Base-by-base conservation (phyloP, 768 basidiomycete species). In the Tricholoma terreum region DNA sequence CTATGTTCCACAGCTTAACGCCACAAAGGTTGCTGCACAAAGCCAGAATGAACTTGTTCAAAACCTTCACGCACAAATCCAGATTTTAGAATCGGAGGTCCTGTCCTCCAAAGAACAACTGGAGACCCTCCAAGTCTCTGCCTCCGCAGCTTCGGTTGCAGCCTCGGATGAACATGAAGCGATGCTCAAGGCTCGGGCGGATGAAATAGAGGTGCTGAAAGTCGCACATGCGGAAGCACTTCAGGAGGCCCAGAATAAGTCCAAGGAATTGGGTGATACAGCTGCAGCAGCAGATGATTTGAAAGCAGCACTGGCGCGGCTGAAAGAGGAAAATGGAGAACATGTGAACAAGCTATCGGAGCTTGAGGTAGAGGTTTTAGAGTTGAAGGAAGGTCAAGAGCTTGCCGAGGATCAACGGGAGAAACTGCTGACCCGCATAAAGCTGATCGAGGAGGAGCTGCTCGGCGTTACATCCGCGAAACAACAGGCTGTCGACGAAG, bases 281-380 rank as follows among this genome's bases (percentile, higher is more conserved):
- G 75, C 73, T 11, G 71, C 77, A 4, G 74, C 74, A 48, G 69
- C 67, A 1, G 75, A 77, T 21, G 64, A 68, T 6, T 76, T 90
- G 19, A 72, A 77, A 52, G 61, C 75, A 2, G 82, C 87, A 63
- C 58, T 90, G 11, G 69, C 67, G 4, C 73, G 71, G 31, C 74
- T 91, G 58, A 84, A 82, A 67, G 68, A 67, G 11, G 87, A 90
- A 70, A 86, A 84, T 64, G 89, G 88, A 64, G 90, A 91, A 57
- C 84, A 74, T 40, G 81, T 85, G 8, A 76, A 73, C 65, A 90
- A 85, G 70, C 74, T 92, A 4, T 90, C 89, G 0, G 91, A 94
- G 64, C 76, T 92, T 22, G 92, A 94, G 73, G 74, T 94, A 50
- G 90, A 93, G 67, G 79, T 92, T 40, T 70, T 92, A 56, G 91